Evolutionary conservation across 1,284 basidiomycete species (phyloP).

Genomic region (Malassezia japonica): DNA sequence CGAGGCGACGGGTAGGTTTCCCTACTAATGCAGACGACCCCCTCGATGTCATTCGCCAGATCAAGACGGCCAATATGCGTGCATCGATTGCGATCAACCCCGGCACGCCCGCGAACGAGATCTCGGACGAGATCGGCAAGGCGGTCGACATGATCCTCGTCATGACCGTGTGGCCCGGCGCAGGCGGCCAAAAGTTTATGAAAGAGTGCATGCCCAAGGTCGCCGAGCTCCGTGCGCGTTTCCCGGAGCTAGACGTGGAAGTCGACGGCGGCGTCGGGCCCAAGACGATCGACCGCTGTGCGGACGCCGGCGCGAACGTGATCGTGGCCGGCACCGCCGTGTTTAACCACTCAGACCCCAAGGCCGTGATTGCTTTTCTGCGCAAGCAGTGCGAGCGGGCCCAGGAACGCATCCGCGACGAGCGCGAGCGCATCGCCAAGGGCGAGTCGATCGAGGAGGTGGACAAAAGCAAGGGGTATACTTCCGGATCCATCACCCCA

Average conservation of each 20-base stretch:
- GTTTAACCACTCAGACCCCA: conserved; percentile 71
- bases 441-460: conserved; percentile 28
- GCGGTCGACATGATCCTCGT: conserved; percentile 48
- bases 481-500: conserved; percentile 3
- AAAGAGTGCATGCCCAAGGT: conserved; percentile 83
- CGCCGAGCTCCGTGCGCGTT: conserved; percentile 76
- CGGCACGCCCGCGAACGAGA: conserved; percentile 42
- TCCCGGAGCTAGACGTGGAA: conserved; percentile 79
- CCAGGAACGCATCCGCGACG: conserved; percentile 37
- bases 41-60: conserved; percentile 41
- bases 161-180: conserved; percentile 47
- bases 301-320: conserved; percentile 76
- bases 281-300: conserved; percentile 78
- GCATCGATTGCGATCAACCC: conserved; percentile 47
- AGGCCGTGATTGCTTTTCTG: conserved; percentile 49
- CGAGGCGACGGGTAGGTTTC: conserved; percentile 65
- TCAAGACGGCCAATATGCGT: conserved; percentile 43
- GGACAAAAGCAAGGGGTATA: conserved; percentile 19
- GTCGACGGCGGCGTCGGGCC: conserved; percentile 95
- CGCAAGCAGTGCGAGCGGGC: conserved; percentile 38
- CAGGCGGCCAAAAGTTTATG: conserved; percentile 91
- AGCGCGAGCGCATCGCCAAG: conserved; percentile 33
- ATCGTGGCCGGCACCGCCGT: conserved; percentile 96
- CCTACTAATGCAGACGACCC: conserved; percentile 51
- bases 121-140: conserved; percentile 39